Evolutionary conservation across 2,329 filamentous ascomycete genomes (phyloP).

Genomic region (Apiospora arundinis): DNA sequence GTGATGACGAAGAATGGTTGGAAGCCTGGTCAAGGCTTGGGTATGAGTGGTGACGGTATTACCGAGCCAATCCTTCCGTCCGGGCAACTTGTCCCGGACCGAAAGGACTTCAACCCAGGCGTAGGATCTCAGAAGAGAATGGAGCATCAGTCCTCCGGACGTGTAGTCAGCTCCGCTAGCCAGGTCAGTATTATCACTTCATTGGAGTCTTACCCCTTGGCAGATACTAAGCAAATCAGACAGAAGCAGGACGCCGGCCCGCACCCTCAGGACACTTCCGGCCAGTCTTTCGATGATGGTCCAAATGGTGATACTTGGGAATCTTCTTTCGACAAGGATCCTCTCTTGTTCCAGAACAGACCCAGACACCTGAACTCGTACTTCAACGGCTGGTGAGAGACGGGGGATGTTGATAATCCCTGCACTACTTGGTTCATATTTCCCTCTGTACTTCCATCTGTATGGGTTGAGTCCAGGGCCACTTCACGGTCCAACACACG

Average conservation of each 20-base stretch:
- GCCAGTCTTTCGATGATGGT: not conserved
- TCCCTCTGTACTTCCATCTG: too few relatives aligned
- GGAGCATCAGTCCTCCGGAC: not conserved
- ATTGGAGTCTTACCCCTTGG: not conserved
- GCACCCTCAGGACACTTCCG: not conserved
- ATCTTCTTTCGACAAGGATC: not conserved
- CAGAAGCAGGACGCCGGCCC: not conserved
- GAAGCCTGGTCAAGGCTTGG: not conserved
- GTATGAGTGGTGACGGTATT: not conserved
- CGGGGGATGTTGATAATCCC: not conserved
- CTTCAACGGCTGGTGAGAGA: not conserved
- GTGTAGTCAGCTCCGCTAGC: not conserved
- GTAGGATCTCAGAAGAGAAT: slow-evolving; percentile 5
- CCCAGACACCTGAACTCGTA: not conserved
- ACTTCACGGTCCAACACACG: too few relatives aligned
- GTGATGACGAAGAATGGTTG: slow-evolving; percentile 1
- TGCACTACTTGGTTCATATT: too few relatives aligned
- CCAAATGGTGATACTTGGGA: not conserved
- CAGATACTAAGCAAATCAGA: not conserved
- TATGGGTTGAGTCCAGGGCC: too few relatives aligned
- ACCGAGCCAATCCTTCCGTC: not conserved
- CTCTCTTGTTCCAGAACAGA: not conserved
- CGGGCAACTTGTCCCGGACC: not conserved
- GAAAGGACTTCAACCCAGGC: slow-evolving; percentile 3
- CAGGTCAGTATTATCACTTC: not conserved